Conservation (phyloP, 495 filamentous ascomycete species). For the Penicillium parvum region DNA sequence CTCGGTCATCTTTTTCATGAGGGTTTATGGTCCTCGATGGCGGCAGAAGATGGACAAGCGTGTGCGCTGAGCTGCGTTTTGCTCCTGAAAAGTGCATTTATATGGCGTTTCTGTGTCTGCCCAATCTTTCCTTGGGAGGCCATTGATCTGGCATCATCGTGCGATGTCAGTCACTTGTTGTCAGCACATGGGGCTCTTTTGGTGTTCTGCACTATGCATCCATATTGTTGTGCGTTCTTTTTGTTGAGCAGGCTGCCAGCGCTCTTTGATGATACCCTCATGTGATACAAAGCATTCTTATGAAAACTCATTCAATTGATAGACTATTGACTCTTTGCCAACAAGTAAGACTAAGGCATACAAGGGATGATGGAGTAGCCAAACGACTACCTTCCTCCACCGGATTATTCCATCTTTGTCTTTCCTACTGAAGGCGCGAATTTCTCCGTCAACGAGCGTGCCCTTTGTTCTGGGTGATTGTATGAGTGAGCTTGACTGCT, state of each 20-base stretch:
- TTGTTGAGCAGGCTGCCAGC: background rate
- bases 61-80: slow-evolving; percentile 13
- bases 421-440: too few species aligned
- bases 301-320: too few species aligned
- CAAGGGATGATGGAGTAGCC: too few species aligned
- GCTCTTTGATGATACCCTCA: background rate
- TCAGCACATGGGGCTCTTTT: background rate
- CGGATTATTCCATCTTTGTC: too few species aligned
- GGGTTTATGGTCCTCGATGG: slow-evolving; percentile 62
- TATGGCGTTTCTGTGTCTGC: background rate
- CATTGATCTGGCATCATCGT: background rate
- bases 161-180: background rate
- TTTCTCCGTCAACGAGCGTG: too few species aligned
- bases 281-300: too few species aligned
- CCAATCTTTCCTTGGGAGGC: background rate
- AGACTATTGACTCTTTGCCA: too few species aligned
- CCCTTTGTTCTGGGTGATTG: too few species aligned
- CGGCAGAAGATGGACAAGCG: slow-evolving; percentile 61
- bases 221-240: background rate
- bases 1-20: slow-evolving; percentile 62
- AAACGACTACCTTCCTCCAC: too few species aligned
- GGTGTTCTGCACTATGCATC: background rate
- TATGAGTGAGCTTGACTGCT: too few species aligned
- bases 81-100: background rate
- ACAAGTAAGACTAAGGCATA: too few species aligned